These are phyloP conservation scores for Rutstroemia sp. DNA, from an alignment of 2,329 filamentous ascomycete species.

Conservation along the genomic window DNA sequence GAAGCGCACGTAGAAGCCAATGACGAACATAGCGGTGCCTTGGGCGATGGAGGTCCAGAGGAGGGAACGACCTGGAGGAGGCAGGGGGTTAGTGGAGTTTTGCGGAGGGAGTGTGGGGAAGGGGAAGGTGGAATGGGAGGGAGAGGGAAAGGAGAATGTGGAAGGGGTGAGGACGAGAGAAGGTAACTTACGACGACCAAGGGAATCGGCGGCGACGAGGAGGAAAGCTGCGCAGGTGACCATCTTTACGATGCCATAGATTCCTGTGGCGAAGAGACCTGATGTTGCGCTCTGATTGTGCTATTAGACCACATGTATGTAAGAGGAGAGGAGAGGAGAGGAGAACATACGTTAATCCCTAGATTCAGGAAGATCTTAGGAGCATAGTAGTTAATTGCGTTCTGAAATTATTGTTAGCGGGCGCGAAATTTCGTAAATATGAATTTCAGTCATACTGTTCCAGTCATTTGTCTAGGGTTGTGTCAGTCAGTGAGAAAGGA, in stretches of 20 bases:
- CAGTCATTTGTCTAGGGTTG: constrained; percentile 45
- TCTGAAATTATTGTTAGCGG: constrained; percentile 19
- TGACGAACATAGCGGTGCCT: constrained; percentile 58
- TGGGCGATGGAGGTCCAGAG: constrained; percentile 59
- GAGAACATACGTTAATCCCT: constrained; percentile 41
- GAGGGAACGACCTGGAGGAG: constrained; percentile 27
- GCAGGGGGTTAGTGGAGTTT: too few species aligned
- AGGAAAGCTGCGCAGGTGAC: constrained; percentile 56
- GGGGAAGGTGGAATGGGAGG: too few species aligned
- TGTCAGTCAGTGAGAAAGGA: too few species aligned
- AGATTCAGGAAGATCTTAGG: constrained; percentile 62
- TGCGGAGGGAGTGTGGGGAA: too few species aligned
- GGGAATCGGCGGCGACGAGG: constrained; percentile 59
- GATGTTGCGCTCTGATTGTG: constrained; percentile 34
- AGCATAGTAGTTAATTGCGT: constrained; percentile 46
- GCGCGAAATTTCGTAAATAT: too few species aligned
- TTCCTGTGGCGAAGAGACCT: constrained; percentile 63
- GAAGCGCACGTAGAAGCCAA: constrained; percentile 63
- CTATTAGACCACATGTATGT: too few species aligned
- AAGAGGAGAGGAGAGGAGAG: too few species aligned
- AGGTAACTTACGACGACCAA: constrained; percentile 46
- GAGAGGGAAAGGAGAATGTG: too few species aligned
- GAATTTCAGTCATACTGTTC: too few species aligned
- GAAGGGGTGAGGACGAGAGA: too few species aligned
- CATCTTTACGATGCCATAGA: constrained; percentile 68